These are phyloP conservation scores for Claviceps monticola DNA, from an alignment of 2,329 filamentous ascomycete genomes.

Conservation along the genomic window DNA sequence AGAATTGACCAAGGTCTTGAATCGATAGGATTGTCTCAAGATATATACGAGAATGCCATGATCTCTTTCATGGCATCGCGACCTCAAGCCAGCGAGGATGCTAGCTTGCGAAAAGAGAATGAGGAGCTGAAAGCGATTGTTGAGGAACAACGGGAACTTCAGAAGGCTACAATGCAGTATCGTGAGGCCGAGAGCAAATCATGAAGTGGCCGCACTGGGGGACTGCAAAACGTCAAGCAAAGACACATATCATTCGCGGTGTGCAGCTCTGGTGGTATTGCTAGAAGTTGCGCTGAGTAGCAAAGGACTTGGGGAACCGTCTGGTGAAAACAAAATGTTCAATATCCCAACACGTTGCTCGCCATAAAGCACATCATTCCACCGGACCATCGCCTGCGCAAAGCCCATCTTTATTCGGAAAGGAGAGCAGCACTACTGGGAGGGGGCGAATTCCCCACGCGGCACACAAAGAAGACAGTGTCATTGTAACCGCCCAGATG, in stretches of 20 bases:
- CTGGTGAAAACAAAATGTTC: background rate
- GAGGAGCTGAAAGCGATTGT: slow-evolving; percentile 31
- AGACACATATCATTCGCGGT: background rate
- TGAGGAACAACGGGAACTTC: slow-evolving; percentile 24
- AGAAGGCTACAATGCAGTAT: slow-evolving; percentile 9
- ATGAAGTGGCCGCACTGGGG: background rate
- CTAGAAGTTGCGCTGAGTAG: background rate
- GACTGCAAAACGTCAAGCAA: background rate
- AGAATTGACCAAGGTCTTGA: slow-evolving; percentile 32
- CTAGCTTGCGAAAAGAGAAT: slow-evolving; percentile 23
- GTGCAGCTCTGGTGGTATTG: background rate
- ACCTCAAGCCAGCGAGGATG: slow-evolving; percentile 6
- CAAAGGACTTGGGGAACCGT: background rate
- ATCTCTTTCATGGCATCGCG: slow-evolving; percentile 2
- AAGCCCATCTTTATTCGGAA: too few species aligned
- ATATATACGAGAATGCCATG: slow-evolving; percentile 24
- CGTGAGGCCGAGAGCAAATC: background rate
- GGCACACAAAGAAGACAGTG: too few species aligned
- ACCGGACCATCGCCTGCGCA: too few species aligned
- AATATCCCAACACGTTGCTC: too few species aligned
- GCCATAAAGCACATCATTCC: too few species aligned
- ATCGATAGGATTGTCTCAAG: slow-evolving; percentile 34
- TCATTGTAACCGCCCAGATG: too few species aligned
- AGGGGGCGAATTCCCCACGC: too few species aligned
- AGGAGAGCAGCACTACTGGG: too few species aligned